These are phyloP conservation scores for Orbilia oligospora DNA, from an alignment of 2,329 filamentous ascomycete genomes.

Conservation along the genomic window DNA sequence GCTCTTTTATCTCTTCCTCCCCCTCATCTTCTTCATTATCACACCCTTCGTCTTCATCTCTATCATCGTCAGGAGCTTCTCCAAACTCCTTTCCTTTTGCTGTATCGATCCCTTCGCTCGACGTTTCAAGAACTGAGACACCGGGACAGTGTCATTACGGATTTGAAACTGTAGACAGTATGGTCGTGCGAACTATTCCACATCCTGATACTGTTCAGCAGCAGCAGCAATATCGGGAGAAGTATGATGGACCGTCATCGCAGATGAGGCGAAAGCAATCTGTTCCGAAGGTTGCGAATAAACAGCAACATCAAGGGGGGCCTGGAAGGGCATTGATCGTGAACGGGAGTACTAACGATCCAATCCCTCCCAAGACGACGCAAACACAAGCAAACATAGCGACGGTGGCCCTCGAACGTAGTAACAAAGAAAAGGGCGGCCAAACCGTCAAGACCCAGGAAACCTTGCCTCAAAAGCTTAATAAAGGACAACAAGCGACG, in stretches of 20 bases:
- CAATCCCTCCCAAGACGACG: constrained; percentile 6
- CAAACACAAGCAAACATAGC: not conserved
- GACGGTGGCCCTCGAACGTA: not conserved
- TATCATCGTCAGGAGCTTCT: constrained; percentile 4
- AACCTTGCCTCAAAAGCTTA: not conserved
- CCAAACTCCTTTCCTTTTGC: constrained; percentile 26
- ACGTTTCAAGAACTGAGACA: constrained; percentile 38
- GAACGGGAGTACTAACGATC: constrained; percentile 54
- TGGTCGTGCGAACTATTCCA: constrained; percentile 48
- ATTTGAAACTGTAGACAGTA: constrained; percentile 1
- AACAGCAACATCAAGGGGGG: constrained; percentile 3
- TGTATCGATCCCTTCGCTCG: constrained; percentile 25
- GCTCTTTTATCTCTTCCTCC: not conserved
- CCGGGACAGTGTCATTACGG: constrained; percentile 14
- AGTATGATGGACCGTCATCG: constrained; percentile 14
- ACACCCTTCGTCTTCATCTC: constrained; percentile 7
- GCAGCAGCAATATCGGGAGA: no score
- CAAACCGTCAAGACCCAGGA: not conserved
- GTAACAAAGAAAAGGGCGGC: not conserved
- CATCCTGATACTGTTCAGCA: constrained; percentile 20
- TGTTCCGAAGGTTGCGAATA: not conserved
- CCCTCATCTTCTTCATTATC: not conserved
- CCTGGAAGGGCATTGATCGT: constrained; percentile 28
- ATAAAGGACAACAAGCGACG: not conserved
- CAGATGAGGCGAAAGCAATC: constrained; percentile 7